Conservation (phyloP, 805 yeast genomes). For the Monosporozyma unispora region DNA sequence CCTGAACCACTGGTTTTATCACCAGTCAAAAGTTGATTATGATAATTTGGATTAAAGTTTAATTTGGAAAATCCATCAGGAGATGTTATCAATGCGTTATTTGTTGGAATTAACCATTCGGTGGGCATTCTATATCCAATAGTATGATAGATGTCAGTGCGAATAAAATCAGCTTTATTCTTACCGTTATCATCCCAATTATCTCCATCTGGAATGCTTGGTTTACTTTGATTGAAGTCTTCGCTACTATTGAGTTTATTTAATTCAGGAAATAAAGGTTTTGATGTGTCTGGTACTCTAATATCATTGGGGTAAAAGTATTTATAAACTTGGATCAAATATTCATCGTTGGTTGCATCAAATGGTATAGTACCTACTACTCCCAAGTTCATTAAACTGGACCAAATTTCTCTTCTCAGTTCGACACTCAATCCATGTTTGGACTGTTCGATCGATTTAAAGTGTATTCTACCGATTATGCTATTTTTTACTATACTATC, state of each 20-base stretch:
- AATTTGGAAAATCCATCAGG: conserved; percentile 21
- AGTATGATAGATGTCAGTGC: conserved; percentile 18
- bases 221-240: not conserved
- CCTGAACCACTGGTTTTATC: not conserved
- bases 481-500: not conserved
- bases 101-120: conserved; percentile 22
- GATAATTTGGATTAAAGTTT: conserved; percentile 22
- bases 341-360: conserved; percentile 24
- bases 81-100: conserved; percentile 19
- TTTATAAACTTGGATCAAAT: conserved; percentile 24
- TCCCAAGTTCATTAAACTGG: conserved; percentile 23
- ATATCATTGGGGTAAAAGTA: conserved; percentile 22
- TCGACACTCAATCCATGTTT: not conserved
- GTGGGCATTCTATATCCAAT: conserved; percentile 25
- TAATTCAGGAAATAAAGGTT: not conserved
- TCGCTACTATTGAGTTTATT: not conserved
- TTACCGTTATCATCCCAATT: not conserved
- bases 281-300: not conserved
- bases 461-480: not conserved
- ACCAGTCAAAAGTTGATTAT: conserved; percentile 5
- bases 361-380: conserved; percentile 28
- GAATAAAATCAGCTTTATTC: conserved; percentile 8
- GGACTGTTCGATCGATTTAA: not conserved
- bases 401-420: conserved; percentile 27
- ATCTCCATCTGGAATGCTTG: not conserved